These are phyloP conservation scores for Syzygium grande DNA, from an alignment of 345 rosid genomes.

Conservation along the genomic window DNA sequence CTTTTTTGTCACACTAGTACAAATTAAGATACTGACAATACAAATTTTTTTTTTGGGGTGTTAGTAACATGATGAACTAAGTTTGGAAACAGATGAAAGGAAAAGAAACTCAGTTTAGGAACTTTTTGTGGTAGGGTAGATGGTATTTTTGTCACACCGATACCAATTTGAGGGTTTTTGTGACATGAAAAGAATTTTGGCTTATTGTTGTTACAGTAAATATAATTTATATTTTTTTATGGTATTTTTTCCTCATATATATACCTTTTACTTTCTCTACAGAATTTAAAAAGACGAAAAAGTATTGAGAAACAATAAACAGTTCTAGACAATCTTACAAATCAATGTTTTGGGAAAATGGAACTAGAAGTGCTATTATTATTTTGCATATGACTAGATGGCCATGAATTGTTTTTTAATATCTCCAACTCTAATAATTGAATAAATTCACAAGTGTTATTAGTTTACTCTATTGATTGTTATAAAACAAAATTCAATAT, in stretches of 20 bases:
- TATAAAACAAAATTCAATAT: background rate
- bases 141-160: background rate
- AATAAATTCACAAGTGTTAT: background rate
- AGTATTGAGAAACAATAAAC: background rate
- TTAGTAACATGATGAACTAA: background rate
- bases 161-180: too few relatives aligned
- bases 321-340: background rate
- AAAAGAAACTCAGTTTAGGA: background rate
- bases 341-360: background rate
- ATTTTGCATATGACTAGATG: background rate
- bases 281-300: background rate
- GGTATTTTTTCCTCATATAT: background rate
- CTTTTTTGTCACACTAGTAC: background rate
- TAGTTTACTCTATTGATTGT: background rate
- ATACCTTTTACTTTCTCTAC: background rate
- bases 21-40: too few relatives aligned
- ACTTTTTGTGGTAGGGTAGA: background rate
- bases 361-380: background rate
- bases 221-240: background rate
- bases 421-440: background rate
- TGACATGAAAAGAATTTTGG: background rate
- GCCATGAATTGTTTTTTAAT: background rate
- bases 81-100: background rate
- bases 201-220: background rate
- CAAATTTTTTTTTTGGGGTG: too few relatives aligned